phyloP scores from a whole-genome alignment of 1,139 yeast genomes.

The Hemisphaericaspora subhashii region DNA sequence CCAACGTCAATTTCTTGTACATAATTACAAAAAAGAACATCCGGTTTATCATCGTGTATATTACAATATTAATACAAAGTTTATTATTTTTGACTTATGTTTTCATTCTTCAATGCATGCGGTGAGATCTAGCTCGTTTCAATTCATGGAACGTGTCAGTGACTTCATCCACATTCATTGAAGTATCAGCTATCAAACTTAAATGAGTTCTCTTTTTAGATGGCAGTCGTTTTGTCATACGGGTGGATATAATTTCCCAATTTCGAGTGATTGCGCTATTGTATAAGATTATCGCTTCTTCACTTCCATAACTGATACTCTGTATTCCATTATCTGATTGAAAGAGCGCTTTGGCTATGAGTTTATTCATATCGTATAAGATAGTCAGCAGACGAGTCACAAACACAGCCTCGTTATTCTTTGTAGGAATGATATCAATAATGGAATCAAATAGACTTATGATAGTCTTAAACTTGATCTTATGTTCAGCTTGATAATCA shows the following conservation, averaged over 20 bases:
- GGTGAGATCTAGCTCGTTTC: constrained; percentile 16
- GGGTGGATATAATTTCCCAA: constrained; percentile 1
- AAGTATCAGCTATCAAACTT: constrained; percentile 7
- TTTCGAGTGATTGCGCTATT: background rate
- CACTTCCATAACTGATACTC: background rate
- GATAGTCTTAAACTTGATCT: background rate
- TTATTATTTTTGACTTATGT: background rate
- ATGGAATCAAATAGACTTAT: constrained; percentile 1
- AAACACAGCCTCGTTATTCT: constrained; percentile 4
- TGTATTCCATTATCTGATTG: constrained; percentile 3
- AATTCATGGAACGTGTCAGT: constrained; percentile 32
- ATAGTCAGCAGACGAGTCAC: constrained; percentile 6
- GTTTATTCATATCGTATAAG: constrained; percentile 1
- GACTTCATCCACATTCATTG: constrained; percentile 22
- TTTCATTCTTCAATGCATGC: background rate
- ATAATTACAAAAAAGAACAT: constrained; percentile 10
- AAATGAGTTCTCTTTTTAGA: constrained; percentile 3
- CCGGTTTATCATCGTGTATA: constrained; percentile 1
- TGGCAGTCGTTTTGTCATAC: background rate
- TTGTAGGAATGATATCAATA: background rate
- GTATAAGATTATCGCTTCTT: background rate
- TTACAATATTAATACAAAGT: constrained; percentile 4
- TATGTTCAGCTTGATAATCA: background rate
- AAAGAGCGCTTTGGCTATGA: background rate
- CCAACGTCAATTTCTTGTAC: constrained; percentile 9